Evolutionary conservation across 306 rosid genomes (phyloP), one percentile per base, ranked within the genome.

Genomic region (Ormosia emarginata): DNA sequence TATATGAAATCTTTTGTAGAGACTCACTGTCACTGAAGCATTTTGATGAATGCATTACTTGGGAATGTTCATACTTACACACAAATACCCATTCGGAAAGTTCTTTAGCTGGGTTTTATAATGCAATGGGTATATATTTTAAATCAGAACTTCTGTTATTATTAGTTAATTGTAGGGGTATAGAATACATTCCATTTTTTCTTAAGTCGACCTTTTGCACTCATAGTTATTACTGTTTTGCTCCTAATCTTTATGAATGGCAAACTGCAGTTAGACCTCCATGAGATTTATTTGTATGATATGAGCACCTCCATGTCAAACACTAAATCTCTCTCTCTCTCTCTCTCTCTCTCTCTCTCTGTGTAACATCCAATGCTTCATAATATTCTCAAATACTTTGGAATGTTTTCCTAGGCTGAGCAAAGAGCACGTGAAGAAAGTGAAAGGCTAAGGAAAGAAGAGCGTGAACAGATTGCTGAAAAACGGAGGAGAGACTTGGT

Each of bases 391-490:
- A 70, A 62, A 74, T 41, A 4, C 39, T 43, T 67, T 75, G 52
- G 30, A 77, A 71, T 33, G 57, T 59, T 74, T 86, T 68, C 33
- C 2, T 77, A 95, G 99, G 99, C 99, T 62, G 99, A 95, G 89
- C 98, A 93, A 88, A 87, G 96, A 87, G 99, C 98, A 78, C 97
- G 93, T 39, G 99, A 95, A 82, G 99, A 93, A 88, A 95, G 99
- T 79, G 98, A 95, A 82, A 92, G 86, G 89, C 92, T 95, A 13
- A 89, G 96, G 92, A 89, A 80, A 81, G 96, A 92, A 82, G 97
- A 93, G 84, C 97, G 98, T 32, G 99, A 95, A 83, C 92, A 86
- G 80, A 85, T 95, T 82, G 96, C 97, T 2, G 96, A 93, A 87
- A 93, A 92, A 80, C 88, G 97, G 74, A 90, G 92, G 83, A 93